A percentile compares a stretch with the other conserved stretches of the same genome.
phyloP scores from a whole-genome alignment of 257 asterid genomes.

The Penstemon davidsonii region DNA sequence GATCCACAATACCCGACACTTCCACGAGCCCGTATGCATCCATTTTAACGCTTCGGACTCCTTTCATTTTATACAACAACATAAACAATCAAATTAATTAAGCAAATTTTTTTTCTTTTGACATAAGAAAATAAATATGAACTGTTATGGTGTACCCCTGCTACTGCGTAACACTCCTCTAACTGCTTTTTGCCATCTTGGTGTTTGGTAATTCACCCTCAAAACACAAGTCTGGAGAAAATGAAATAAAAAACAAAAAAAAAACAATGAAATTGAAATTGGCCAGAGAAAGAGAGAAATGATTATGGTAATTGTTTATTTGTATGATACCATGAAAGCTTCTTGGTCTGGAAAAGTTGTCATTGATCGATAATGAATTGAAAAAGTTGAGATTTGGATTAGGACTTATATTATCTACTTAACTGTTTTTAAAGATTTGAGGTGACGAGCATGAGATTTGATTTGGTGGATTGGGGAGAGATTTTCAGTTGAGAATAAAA shows the following conservation, averaged over 20 bases:
- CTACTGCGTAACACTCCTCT: slow-evolving; percentile 15
- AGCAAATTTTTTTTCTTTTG: too few species aligned
- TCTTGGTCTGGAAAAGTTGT: background rate
- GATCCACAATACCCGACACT: slow-evolving; percentile 35
- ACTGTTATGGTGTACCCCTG: slow-evolving; percentile 9
- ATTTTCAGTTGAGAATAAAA: background rate
- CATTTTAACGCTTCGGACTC: slow-evolving; percentile 31
- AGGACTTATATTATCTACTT: background rate
- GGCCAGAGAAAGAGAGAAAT: background rate
- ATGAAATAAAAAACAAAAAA: background rate
- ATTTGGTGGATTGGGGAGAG: background rate
- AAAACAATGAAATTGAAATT: background rate
- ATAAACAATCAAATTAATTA: too few species aligned
- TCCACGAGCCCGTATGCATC: slow-evolving; percentile 29
- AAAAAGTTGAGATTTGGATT: background rate
- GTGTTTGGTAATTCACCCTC: slow-evolving; percentile 10
- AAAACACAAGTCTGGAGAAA: slow-evolving; percentile 22
- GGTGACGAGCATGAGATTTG: background rate
- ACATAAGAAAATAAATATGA: background rate
- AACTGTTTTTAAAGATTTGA: background rate
- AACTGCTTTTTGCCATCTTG: slow-evolving; percentile 23
- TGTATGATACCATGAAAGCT: background rate
- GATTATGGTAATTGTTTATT: background rate
- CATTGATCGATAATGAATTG: background rate
- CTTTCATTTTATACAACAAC: background rate